Base-by-base conservation (phyloP, 75 land plant species). In the Cunninghamia lanceolata region DNA sequence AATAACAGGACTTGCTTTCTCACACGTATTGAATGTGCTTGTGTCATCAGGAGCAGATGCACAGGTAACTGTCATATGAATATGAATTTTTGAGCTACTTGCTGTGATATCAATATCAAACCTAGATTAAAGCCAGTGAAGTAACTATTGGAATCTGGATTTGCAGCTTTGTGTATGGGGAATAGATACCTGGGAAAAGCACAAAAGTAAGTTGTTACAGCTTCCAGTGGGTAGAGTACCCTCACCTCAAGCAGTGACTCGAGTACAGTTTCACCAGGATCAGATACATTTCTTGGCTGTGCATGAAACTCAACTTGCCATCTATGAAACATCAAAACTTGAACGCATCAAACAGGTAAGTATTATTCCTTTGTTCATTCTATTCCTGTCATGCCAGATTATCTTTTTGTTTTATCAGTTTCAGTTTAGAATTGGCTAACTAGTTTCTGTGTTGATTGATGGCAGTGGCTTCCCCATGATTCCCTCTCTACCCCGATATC, bases 1-100 rank as follows among this genome's bases (percentile, higher is more conserved):
- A 76, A 92, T 93, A 34, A 91, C 94, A 43, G 94, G 94, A 13
- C 88, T 93, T 56, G 93, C 93, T 19, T 93, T 93, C 76, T 93
- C 94, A 17, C 77, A 90, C 53, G 84, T 38, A 32, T 84, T 93
- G 34, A 91, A 93, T 83, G 91, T 93, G 17, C 90, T 93, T 9
- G 93, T 93, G 25, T 93, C 94, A 46, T 92, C 94, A 38, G 94
- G 93, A n/a, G 94, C 94, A 71, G 94, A 93, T 93, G 88, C 91
- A 76, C 94, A 91, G 93, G 94, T 93, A 87, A 13, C 21, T 21
- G 28, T 38, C 53, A 19, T 59, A 6, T 59, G 28, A n/a, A n/a
- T 42, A 25, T 85, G 39, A 66, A 74, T 80, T 40, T 25, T 47
- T 70, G 25, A n/a, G 16, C 28, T 35, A 35, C 75, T 66, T 38